Conservation (phyloP, 2,329 filamentous ascomycete species). For the Stromatinia cepivora region DNA sequence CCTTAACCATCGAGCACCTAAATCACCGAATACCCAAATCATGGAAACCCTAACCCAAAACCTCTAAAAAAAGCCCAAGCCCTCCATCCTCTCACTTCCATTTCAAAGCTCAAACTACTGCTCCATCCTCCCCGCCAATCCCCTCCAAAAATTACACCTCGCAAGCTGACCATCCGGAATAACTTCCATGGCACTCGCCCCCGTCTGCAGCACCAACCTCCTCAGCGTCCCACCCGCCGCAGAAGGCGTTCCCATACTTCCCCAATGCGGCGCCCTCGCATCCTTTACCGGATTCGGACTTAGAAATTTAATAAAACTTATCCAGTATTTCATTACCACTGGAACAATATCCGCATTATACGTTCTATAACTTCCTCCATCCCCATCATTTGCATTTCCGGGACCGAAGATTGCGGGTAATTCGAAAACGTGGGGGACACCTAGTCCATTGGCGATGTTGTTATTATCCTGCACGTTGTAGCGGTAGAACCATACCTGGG, state of each 20-base stretch:
- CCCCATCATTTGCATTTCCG: conserved; percentile 38
- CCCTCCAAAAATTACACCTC: conserved; percentile 5
- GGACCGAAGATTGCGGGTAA: conserved; percentile 44
- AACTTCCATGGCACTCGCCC: conserved; percentile 8
- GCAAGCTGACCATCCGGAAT: background rate
- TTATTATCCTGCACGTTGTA: conserved; percentile 48
- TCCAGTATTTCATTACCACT: conserved; percentile 46
- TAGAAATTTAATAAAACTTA: conserved; percentile 46
- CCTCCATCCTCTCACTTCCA: too few species aligned
- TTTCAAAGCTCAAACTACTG: background rate
- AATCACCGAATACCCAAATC: too few species aligned
- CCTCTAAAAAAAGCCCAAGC: too few species aligned
- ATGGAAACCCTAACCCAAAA: too few species aligned
- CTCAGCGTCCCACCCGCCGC: conserved; percentile 26
- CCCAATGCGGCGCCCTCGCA: conserved; percentile 38
- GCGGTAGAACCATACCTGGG: conserved; percentile 49
- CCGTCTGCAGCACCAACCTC: conserved; percentile 36
- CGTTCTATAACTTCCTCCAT: conserved; percentile 39
- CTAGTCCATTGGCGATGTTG: conserved; percentile 42
- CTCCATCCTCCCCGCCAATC: conserved; percentile 1
- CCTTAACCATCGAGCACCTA: too few species aligned
- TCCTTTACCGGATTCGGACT: conserved; percentile 45
- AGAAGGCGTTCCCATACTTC: conserved; percentile 27
- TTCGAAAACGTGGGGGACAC: conserved; percentile 45
- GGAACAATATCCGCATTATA: conserved; percentile 41